Evolutionary conservation across 306 rosid species (phyloP), one percentile per base, ranked within the genome.

Genomic region (Prosopis cineraria): DNA sequence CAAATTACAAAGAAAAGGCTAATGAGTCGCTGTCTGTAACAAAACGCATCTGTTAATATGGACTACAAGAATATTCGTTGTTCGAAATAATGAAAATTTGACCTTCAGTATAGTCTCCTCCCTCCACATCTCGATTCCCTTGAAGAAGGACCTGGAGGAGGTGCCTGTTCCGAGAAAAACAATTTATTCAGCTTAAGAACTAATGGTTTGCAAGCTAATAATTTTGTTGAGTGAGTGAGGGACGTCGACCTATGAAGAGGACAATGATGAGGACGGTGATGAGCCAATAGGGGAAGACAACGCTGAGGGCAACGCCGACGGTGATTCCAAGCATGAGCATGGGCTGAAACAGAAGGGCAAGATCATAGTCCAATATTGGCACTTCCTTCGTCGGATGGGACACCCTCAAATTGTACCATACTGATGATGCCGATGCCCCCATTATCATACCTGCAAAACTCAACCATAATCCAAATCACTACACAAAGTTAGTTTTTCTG

Each of bases 241-340:
- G 3, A 91, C 39, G 7, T 36, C 6, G 39, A 36, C 97, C 94
- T 39, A 89, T 8, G 82, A 90, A 94, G 81, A 94, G 97, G 79
- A 92, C 88, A 73, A 90, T 92, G 84, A 92, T 89, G 74, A 92
- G 98, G 22, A 90, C 83, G 45, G 97, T 94, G 83, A 94, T 94
- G 47, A 92, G 97, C 98, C 97, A 94, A 67, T 83, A 94, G n/a
- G 98, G 98, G 73, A 94, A 94, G 12, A 94, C 95, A 45, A 94
- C 98, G 62, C 97, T 92, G 11, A 92, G 94, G 69, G 95, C 10
- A 48, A 92, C 98, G 44, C 97, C 98, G 56, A 94, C 24, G 70
- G 95, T 94, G 86, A 94, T 90, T 9, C 97, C 97, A 75, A 94
- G 97, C 98, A 92, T 90, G 60, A 89, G 90, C 98, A 94, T 88